A percentile compares a stretch with the other conserved stretches of the same genome.
Evolutionary conservation across 768 basidiomycete species (phyloP).

Genomic region (Ephemerocybe angulata): DNA sequence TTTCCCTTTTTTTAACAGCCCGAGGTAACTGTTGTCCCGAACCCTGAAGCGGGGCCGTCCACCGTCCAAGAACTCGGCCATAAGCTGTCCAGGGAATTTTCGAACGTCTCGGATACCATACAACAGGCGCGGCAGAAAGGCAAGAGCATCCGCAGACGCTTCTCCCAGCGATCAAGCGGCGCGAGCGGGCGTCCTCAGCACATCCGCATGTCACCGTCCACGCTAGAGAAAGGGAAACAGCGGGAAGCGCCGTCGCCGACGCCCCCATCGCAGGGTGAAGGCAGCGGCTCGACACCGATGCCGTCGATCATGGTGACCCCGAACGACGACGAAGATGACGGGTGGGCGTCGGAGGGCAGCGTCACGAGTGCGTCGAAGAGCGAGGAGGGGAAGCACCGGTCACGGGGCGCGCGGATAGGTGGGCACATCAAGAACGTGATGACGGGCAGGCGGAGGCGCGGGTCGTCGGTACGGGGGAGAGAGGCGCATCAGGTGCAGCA

Average conservation of each 20-base stretch:
- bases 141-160: too few species aligned
- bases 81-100: slow-evolving; percentile 17
- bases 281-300: too few species aligned
- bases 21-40: slow-evolving; percentile 60
- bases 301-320: slow-evolving; percentile 9
- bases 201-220: too few species aligned
- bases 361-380: slow-evolving; percentile 17
- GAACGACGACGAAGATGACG: slow-evolving; percentile 52
- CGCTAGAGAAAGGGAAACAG: slow-evolving; percentile 2
- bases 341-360: slow-evolving; percentile 60
- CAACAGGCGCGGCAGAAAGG: too few species aligned
- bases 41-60: slow-evolving; percentile 19
- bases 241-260: neutral
- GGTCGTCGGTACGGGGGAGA: slow-evolving; percentile 4
- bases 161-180: too few species aligned
- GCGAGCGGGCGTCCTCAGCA: too few species aligned
- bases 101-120: too few species aligned
- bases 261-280: neutral
- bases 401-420: slow-evolving; percentile 10
- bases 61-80: slow-evolving; percentile 20
- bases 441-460: slow-evolving; percentile 3
- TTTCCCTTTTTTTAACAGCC: slow-evolving; percentile 35
- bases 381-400: neutral
- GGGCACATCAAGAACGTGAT: neutral
- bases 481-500: neutral